These are phyloP conservation scores for Hypoxylon sp. DNA, from an alignment of 2,329 filamentous ascomycete genomes.

Conservation along the genomic window DNA sequence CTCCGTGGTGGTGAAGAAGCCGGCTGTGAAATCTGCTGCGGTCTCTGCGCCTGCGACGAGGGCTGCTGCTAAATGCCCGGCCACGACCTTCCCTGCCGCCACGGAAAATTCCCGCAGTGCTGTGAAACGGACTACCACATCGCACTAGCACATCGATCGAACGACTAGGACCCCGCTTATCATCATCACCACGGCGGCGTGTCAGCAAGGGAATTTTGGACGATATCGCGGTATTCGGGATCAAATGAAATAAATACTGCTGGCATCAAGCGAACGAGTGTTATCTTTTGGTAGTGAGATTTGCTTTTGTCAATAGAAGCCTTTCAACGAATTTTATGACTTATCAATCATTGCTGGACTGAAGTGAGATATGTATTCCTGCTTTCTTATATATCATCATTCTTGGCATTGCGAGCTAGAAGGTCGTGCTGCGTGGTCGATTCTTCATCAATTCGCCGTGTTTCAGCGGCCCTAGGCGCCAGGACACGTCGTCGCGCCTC, in stretches of 20 bases:
- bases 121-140: constrained; percentile 13
- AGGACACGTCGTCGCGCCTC: neutral
- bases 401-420: constrained; percentile 2
- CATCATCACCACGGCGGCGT: constrained; percentile 1
- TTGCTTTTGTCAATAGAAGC: constrained; percentile 27
- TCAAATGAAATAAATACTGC: constrained; percentile 11
- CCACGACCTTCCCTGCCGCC: constrained; percentile 1
- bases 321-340: constrained; percentile 17
- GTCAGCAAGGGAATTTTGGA: constrained; percentile 11
- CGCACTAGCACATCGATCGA: constrained; percentile 5
- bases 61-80: constrained; percentile 56
- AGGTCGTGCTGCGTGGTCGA: constrained; percentile 4
- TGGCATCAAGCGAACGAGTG: constrained; percentile 3
- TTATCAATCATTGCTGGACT: neutral
- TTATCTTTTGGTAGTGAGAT: constrained; percentile 11
- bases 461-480: neutral
- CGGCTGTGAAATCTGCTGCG: constrained; percentile 62
- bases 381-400: neutral
- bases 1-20: constrained; percentile 62
- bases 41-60: constrained; percentile 61
- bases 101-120: neutral
- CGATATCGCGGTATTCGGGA: constrained; percentile 27
- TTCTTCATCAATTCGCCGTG: neutral
- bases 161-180: constrained; percentile 16
- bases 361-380: neutral